Evolutionary conservation across 1,284 basidiomycete species (phyloP), one percentile per base, ranked within the genome.

Genomic region (Blastosporella zonata): DNA sequence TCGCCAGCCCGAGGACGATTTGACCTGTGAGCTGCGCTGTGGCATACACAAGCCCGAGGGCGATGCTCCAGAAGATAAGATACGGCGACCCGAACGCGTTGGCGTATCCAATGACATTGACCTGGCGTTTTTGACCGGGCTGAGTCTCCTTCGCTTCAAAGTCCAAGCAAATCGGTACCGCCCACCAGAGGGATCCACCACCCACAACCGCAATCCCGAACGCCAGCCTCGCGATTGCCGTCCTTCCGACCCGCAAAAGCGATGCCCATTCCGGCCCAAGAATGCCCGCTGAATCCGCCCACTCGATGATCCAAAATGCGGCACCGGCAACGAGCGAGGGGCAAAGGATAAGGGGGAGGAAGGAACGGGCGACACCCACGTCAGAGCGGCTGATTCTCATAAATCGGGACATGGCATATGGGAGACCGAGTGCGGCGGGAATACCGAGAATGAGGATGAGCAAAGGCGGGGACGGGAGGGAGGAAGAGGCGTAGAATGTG

Each of bases 71-170:
- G 61, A 97, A 89, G 38, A 97, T 70, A 45, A 95, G 68, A 65
- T 93, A 97, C 0, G 87, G 83, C 15, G 93, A 84, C 2, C 94
- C 97, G 58, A 87, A 92, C 0, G 89, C 82, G 65, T 99, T 98
- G 0, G 90, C 89, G 61, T 90, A 97, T 0, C 96, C 94, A 1
- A 93, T 69, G 0, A 98, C 78, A 15, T 78, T 79, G 43, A 93
- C 79, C 58, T 69, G 62, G 9, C 58, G 60, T 46, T 62, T 58
- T 36, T 52, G 43, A 27, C 48, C 63, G 25, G 55, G 47, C 27
- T 50, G 48, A 2, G 55, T 46, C 18, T 69, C 75, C 9, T 57
- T 48, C 1, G 68, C 61, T 23, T 67, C 62, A 47, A 94, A 69
- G 51, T 88, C 75, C 43, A 96, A 69, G 61, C 85, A 91, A 9